phyloP scores from a whole-genome alignment of 1,284 basidiomycete species.

The Neotropicomus parvogracilis region DNA sequence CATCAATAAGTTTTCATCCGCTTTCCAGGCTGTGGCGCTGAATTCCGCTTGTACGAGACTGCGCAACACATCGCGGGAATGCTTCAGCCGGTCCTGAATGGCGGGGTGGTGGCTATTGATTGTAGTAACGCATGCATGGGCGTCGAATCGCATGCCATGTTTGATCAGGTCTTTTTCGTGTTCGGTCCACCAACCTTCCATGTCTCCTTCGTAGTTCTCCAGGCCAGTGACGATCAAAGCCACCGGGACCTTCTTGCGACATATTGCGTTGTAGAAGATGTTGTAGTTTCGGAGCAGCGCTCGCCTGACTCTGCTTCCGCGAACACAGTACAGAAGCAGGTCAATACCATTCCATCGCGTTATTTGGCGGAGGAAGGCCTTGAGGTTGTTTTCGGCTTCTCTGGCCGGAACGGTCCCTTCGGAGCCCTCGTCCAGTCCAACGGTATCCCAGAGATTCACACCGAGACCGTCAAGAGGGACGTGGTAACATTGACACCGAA shows the following conservation, averaged over 20 bases:
- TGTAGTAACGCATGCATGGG: constrained; percentile 32
- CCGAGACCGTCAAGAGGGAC: constrained; percentile 15
- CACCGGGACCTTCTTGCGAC: constrained; percentile 31
- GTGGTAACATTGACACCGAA: constrained; percentile 17
- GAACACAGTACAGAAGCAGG: constrained; percentile 35
- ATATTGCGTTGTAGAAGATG: constrained; percentile 30
- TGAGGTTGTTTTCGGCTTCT: constrained; percentile 26
- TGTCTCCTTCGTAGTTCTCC: constrained; percentile 32
- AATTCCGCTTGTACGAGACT: constrained; percentile 16
- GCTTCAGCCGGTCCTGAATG: constrained; percentile 21
- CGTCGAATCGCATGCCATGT: constrained; percentile 30
- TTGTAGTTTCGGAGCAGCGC: constrained; percentile 30
- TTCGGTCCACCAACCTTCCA: constrained; percentile 34
- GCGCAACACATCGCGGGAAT: constrained; percentile 20
- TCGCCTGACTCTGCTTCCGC: constrained; percentile 29
- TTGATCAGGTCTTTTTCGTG: constrained; percentile 27
- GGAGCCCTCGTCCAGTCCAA: constrained; percentile 28
- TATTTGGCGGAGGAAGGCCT: constrained; percentile 26
- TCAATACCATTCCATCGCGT: constrained; percentile 26
- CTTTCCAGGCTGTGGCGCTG: constrained; percentile 16
- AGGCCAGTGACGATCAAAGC: constrained; percentile 34
- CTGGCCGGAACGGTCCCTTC: constrained; percentile 23
- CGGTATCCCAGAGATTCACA: constrained; percentile 32
- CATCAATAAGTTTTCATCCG: constrained; percentile 19
- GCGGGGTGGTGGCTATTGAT: constrained; percentile 30